Percentiles rank a stretch among this genome's conserved stretches.
phyloP scores from a whole-genome alignment of 78 protist species.

The Thecamonas trahens region DNA sequence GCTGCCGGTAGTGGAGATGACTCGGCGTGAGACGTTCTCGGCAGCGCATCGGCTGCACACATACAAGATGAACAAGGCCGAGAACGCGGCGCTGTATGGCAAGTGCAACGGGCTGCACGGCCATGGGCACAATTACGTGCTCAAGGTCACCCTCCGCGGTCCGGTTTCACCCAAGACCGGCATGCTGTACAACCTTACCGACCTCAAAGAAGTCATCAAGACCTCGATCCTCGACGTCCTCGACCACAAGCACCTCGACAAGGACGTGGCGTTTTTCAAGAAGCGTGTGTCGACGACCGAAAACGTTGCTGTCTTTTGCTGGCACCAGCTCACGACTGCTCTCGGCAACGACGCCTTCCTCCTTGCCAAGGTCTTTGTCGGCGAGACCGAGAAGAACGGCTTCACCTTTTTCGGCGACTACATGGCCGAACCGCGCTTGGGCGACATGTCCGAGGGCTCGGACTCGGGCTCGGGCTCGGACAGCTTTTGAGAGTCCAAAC shows the following conservation, averaged over 20 bases:
- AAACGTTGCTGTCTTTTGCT: slow-evolving; percentile 43
- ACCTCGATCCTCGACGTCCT: slow-evolving; percentile 32
- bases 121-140: slow-evolving; percentile 59
- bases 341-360: too few relatives aligned
- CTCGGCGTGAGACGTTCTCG: too few relatives aligned
- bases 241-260: slow-evolving; percentile 55
- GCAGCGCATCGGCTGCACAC: slow-evolving; percentile 58
- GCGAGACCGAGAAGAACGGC: too few relatives aligned
- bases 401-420: too few relatives aligned
- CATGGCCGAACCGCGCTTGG: too few relatives aligned
- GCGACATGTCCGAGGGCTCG: too few relatives aligned
- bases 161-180: slow-evolving; percentile 24
- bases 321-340: slow-evolving; percentile 22
- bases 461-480: too few relatives aligned
- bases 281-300: slow-evolving; percentile 49
- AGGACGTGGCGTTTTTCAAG: slow-evolving; percentile 34
- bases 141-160: slow-evolving; percentile 54
- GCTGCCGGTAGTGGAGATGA: too few relatives aligned
- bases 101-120: slow-evolving; percentile 39
- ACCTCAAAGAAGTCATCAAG: slow-evolving; percentile 26
- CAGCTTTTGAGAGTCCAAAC: too few relatives aligned
- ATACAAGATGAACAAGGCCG: slow-evolving; percentile 18
- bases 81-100: slow-evolving; percentile 47
- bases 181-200: slow-evolving; percentile 54
- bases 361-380: too few relatives aligned